phyloP scores from a whole-genome alignment of 257 asterid species.

The Nicotiana sylvestris region DNA sequence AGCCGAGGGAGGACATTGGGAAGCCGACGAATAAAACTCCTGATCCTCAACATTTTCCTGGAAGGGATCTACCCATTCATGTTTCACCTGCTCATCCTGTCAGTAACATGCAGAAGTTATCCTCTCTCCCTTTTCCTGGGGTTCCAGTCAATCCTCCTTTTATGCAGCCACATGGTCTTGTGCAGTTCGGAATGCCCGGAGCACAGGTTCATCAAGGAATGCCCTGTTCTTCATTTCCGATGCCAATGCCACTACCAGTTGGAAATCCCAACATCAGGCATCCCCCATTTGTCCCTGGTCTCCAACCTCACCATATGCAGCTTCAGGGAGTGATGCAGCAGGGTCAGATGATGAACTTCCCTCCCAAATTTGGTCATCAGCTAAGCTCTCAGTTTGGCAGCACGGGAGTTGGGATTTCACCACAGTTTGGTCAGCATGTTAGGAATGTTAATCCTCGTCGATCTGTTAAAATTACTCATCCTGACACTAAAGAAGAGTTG shows the following conservation, averaged over 20 bases:
- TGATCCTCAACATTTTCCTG: conserved; percentile 3
- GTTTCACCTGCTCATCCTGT: conserved; percentile 10
- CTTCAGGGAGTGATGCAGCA: conserved; percentile 19
- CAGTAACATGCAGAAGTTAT: conserved; percentile 8
- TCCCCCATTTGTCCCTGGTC: conserved; percentile 13
- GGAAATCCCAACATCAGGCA: conserved; percentile 6
- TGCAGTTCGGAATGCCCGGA: conserved; percentile 11
- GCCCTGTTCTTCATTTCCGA: conserved; percentile 13
- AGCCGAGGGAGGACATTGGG: conserved; percentile 10
- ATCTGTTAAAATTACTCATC: conserved; percentile 34
- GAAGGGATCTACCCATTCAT: conserved; percentile 12
- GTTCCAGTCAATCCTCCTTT: conserved; percentile 15
- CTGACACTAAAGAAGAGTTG: conserved; percentile 29
- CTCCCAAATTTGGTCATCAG: conserved; percentile 9
- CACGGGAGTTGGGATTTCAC: conserved; percentile 16
- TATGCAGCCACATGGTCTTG: conserved; percentile 15
- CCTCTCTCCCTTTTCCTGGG: conserved; percentile 12
- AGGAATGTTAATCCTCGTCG: conserved; percentile 10
- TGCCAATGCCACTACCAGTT: conserved; percentile 19
- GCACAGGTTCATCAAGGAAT: conserved; percentile 16
- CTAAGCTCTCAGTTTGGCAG: conserved; percentile 20
- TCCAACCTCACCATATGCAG: conserved; percentile 19
- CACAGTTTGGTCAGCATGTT: conserved; percentile 5
- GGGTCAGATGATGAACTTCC: conserved; percentile 19
- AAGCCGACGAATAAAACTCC: conserved; percentile 13